phyloP scores from a whole-genome alignment of 2,329 filamentous ascomycete species.

The Ambrosiella beaveri region DNA sequence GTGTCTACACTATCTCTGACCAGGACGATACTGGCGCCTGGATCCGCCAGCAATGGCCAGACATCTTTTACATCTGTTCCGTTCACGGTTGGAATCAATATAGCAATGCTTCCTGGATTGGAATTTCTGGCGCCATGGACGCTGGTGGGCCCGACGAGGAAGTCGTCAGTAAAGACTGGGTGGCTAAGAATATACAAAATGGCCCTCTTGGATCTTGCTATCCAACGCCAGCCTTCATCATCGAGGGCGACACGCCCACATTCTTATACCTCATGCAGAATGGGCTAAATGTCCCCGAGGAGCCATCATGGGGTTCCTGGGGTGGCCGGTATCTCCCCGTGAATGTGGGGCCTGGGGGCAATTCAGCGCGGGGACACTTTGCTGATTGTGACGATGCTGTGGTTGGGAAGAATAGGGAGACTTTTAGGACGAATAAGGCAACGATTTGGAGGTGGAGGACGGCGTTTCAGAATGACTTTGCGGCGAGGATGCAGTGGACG shows the following conservation, averaged over 20 bases:
- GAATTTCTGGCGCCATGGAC: constrained; percentile 28
- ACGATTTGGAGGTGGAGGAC: constrained; percentile 28
- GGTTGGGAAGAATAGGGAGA: constrained; percentile 17
- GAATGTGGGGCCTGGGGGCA: not conserved
- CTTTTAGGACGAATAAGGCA: constrained; percentile 15
- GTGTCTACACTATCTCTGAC: constrained; percentile 40
- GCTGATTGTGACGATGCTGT: constrained; percentile 19
- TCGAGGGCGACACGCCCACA: constrained; percentile 35
- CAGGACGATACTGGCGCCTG: constrained; percentile 40
- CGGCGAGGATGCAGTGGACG: constrained; percentile 25
- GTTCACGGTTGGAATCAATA: constrained; percentile 41
- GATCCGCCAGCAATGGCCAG: constrained; percentile 36
- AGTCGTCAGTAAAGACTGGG: constrained; percentile 32
- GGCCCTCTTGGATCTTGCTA: constrained; percentile 27
- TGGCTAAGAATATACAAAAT: constrained; percentile 35
- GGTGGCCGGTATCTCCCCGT: constrained; percentile 27
- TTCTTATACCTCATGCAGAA: constrained; percentile 33
- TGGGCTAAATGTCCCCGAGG: constrained; percentile 28
- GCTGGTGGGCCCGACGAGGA: constrained; percentile 29
- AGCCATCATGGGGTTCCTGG: constrained; percentile 31
- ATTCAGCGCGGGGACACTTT: constrained; percentile 16
- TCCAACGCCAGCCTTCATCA: constrained; percentile 31
- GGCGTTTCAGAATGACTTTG: constrained; percentile 26
- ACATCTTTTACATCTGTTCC: constrained; percentile 37
- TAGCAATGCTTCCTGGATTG: constrained; percentile 34